Evolutionary conservation across 1,284 basidiomycete species (phyloP).

Genomic region (Phenoliferia sp.): DNA sequence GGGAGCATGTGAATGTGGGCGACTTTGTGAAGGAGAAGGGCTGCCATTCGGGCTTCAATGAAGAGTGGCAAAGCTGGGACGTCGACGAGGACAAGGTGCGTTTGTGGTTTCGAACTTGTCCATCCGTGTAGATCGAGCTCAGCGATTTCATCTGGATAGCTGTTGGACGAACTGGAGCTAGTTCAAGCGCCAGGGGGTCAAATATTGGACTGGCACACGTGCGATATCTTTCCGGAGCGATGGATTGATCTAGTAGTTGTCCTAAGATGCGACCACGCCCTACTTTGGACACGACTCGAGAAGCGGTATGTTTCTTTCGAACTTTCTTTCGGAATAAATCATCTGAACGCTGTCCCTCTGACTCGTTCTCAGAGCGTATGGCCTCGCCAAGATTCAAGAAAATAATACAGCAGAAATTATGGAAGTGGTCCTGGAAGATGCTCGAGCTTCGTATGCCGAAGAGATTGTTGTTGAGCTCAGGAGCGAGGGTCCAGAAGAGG

Average conservation of each 20-base stretch:
- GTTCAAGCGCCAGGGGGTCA: conserved; percentile 60
- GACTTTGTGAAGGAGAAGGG: conserved; percentile 79
- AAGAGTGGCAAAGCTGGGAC: conserved; percentile 90
- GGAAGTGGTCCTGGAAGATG: conserved; percentile 85
- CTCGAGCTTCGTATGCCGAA: conserved; percentile 72
- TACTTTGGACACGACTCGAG: conserved; percentile 90
- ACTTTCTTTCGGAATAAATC: too few relatives aligned
- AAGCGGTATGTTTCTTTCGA: conserved; percentile 61
- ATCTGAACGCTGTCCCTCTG: conserved; percentile 1
- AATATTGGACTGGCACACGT: conserved; percentile 96
- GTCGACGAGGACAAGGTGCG: conserved; percentile 90
- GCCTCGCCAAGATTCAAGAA: conserved; percentile 90
- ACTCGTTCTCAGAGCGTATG: conserved; percentile 61
- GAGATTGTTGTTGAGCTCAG: conserved; percentile 82
- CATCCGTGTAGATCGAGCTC: background rate
- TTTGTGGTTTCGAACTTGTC: conserved; percentile 1
- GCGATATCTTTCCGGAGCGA: conserved; percentile 88
- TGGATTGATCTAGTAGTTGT: conserved; percentile 98
- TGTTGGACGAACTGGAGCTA: conserved; percentile 78
- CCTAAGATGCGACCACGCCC: conserved; percentile 78
- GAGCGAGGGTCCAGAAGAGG: conserved; percentile 72
- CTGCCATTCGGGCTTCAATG: conserved; percentile 79
- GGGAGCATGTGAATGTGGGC: conserved; percentile 83
- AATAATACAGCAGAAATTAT: conserved; percentile 99
- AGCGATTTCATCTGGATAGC: conserved; percentile 45